These are phyloP conservation scores for Bryoerythrophyllum caledonicum DNA, from an alignment of 225 moss, liverwort and hornwort genomes.

Conservation along the genomic window DNA sequence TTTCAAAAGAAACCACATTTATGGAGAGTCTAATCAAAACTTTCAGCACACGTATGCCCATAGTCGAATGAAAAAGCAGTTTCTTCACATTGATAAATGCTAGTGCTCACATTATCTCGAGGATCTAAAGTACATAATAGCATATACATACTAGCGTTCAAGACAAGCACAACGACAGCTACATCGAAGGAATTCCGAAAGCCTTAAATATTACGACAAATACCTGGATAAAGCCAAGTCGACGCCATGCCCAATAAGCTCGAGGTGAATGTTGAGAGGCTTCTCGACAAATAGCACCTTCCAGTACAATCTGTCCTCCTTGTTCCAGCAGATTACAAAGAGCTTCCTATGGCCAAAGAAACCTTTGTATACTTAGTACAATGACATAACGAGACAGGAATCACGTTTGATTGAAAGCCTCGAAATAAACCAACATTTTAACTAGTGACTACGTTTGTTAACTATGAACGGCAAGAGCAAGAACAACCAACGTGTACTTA, in stretches of 20 bases:
- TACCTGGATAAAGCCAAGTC: constrained; percentile 91
- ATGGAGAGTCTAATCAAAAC: constrained; percentile 1
- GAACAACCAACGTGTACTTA: background rate
- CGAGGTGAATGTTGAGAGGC: constrained; percentile 82
- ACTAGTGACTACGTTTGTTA: background rate
- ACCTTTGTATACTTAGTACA: constrained; percentile 17
- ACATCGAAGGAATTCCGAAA: constrained; percentile 16
- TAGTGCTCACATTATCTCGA: constrained; percentile 11
- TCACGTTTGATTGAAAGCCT: constrained; percentile 1
- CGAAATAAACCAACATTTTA: background rate
- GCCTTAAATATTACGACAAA: background rate
- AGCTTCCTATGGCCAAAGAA: constrained; percentile 62
- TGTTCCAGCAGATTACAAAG: constrained; percentile 87
- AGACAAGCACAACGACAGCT: constrained; percentile 4
- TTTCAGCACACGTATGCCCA: background rate
- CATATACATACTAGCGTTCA: background rate
- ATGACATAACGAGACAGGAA: background rate
- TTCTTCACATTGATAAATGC: constrained; percentile 5
- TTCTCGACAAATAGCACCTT: constrained; percentile 79
- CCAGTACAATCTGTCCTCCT: constrained; percentile 77
- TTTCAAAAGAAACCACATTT: constrained; percentile 29
- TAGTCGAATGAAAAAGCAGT: constrained; percentile 10
- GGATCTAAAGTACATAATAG: background rate
- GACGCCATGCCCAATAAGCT: constrained; percentile 99
- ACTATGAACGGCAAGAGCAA: background rate